A percentile compares a stretch with the other conserved stretches of the same genome.
These are phyloP conservation scores for Stagonosporopsis rhizophila DNA, from an alignment of 2,329 filamentous ascomycete species.

Conservation along the genomic window DNA sequence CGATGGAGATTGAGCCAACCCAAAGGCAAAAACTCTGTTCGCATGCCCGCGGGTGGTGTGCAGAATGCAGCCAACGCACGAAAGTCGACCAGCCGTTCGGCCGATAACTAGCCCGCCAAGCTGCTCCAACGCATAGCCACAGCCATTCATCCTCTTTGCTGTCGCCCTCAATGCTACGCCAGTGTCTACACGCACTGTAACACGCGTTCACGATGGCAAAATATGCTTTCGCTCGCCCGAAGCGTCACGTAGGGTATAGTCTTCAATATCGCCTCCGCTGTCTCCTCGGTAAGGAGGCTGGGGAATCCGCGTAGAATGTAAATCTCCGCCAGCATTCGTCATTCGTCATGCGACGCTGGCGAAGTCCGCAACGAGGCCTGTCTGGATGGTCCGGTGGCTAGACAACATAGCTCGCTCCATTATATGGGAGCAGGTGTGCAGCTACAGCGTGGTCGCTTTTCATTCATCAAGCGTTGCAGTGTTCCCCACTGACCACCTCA, in stretches of 20 bases:
- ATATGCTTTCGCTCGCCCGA: constrained; percentile 18
- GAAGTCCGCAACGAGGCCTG: constrained; percentile 47
- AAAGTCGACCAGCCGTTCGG: constrained; percentile 14
- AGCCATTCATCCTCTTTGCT: constrained; percentile 10
- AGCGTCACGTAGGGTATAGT: constrained; percentile 11
- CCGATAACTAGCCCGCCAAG: constrained; percentile 17
- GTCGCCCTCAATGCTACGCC: constrained; percentile 21
- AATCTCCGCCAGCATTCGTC: constrained; percentile 32
- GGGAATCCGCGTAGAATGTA: constrained; percentile 28
- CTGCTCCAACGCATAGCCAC: constrained; percentile 25
- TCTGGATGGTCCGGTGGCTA: constrained; percentile 16
- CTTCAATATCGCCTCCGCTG: constrained; percentile 23
- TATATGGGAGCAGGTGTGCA: constrained; percentile 65
- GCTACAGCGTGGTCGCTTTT: constrained; percentile 44
- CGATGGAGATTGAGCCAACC: constrained; percentile 11
- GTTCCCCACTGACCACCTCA: constrained; percentile 39
- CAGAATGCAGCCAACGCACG: constrained; percentile 13
- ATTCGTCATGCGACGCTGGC: constrained; percentile 38
- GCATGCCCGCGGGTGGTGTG: constrained; percentile 17
- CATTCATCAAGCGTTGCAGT: constrained; percentile 36
- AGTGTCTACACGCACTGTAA: constrained; percentile 25
- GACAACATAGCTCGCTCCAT: constrained; percentile 61
- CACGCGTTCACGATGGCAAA: constrained; percentile 32
- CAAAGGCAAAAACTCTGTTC: constrained; percentile 13
- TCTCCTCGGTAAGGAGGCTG: constrained; percentile 35